Evolutionary conservation across 2,329 filamentous ascomycete genomes (phyloP).

Genomic region (Ophiostoma populinum): DNA sequence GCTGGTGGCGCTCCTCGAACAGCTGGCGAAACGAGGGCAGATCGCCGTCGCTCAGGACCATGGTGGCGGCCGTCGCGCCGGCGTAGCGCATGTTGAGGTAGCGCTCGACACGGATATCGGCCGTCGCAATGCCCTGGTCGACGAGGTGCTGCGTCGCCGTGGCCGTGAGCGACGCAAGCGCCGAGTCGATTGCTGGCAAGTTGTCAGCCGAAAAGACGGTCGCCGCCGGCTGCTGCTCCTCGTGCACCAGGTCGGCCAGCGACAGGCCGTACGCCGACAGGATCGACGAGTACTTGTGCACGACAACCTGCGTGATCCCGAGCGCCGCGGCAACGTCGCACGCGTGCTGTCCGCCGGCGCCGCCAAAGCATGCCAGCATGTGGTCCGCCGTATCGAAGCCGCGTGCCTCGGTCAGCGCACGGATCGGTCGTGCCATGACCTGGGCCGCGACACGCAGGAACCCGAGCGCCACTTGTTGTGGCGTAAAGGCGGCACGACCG

Average conservation of each 20-base stretch:
- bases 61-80: conserved; percentile 76
- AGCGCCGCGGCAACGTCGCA: conserved; percentile 72
- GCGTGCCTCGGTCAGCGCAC: conserved; percentile 82
- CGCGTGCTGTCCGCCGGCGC: conserved; percentile 79
- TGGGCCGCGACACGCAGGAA: conserved; percentile 57
- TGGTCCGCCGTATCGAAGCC: conserved; percentile 82
- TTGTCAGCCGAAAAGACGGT: conserved; percentile 38
- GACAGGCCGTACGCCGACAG: conserved; percentile 87
- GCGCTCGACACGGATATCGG: neutral
- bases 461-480: conserved; percentile 43
- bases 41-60: conserved; percentile 54
- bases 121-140: conserved; percentile 55
- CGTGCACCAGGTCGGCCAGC: conserved; percentile 78
- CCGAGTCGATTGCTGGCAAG: neutral
- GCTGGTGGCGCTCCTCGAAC: conserved; percentile 72
- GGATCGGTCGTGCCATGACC: conserved; percentile 61
- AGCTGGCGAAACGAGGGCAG: conserved; percentile 70
- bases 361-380: conserved; percentile 79
- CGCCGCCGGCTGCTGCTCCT: conserved; percentile 62
- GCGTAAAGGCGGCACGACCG: conserved; percentile 22
- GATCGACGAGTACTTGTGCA: conserved; percentile 76
- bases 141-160: conserved; percentile 49
- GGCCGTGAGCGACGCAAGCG: conserved; percentile 46
- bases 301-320: conserved; percentile 66
- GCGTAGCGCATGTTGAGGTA: conserved; percentile 74